Evolutionary conservation across 441 rosid genomes (phyloP), one percentile per base, ranked within the genome.

Genomic region (Geranium incanum): DNA sequence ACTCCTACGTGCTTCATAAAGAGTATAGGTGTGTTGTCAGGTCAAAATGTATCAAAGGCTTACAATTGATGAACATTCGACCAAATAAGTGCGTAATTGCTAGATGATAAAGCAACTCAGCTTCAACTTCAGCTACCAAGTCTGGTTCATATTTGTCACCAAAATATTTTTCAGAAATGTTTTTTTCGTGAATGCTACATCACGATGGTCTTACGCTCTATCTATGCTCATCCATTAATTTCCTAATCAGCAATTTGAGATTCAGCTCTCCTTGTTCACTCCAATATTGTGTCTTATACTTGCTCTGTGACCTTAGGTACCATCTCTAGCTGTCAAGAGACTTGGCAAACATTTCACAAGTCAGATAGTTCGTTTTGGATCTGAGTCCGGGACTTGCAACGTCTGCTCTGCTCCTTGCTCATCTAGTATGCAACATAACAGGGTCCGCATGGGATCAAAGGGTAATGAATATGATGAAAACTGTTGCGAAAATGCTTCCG

Each of bases 381-480:
- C 72, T 74, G 90, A 88, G 78, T 89, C 92, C 73, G 95, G 96
- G 81, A 92, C 90, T 71, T 88, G 95, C 79, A 88, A 87, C 80
- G 87, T 85, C 72, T 89, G 90, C 78, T 89, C 83, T 69, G 87
- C 97, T 72, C 90, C 95, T 79, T 87, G 96, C 83, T 88, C 93
- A 69, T 93, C 93, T 59, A 91, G 96, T 77, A 86, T 86, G 92
- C 97, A 90, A 77, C 88, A 74, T 72, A 85, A 76, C 74, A 71
- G 72, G 72, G 84, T 83, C 78, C 70, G 70, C 70, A 80, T 85
- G 81, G 89, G 82, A 75, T 83, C 86, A 37, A 88, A 87, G 75
- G 79, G 57, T 67, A 86, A 78, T 7, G 94, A 84, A 75, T 80
- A 88, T n/a, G 95, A 89, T 83, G 96, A 90, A 72, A 86, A 78